These are phyloP conservation scores for Leucoagaricus sp. DNA, from an alignment of 1,284 basidiomycete genomes.

Conservation along the genomic window DNA sequence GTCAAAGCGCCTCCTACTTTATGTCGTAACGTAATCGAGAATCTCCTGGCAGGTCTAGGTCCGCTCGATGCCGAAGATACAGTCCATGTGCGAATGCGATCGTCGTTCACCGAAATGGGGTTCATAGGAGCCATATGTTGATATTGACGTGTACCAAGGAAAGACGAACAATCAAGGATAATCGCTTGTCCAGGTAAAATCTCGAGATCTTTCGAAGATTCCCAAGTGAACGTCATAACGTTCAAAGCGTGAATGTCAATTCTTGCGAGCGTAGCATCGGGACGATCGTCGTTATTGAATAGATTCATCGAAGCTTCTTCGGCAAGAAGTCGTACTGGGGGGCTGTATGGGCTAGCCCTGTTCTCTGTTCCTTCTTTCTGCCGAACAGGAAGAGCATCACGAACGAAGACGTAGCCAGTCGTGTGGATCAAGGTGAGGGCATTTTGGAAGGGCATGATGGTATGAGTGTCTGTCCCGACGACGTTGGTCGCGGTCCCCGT, in stretches of 20 bases:
- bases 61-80: conserved; percentile 43
- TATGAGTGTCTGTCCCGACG: conserved; percentile 45
- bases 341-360: conserved; percentile 39
- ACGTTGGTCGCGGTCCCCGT: conserved; percentile 58
- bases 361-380: conserved; percentile 22
- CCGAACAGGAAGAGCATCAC: conserved; percentile 49
- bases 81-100: conserved; percentile 68
- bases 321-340: conserved; percentile 49
- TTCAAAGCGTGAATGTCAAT: conserved; percentile 46
- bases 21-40: conserved; percentile 51
- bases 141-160: conserved; percentile 49
- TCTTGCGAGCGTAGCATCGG: conserved; percentile 36
- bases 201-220: conserved; percentile 33
- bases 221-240: conserved; percentile 59
- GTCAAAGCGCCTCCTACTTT: conserved; percentile 56
- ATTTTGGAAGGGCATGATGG: conserved; percentile 58
- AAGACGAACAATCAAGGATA: conserved; percentile 52
- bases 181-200: conserved; percentile 55
- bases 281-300: conserved; percentile 29
- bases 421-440: conserved; percentile 48
- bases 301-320: conserved; percentile 41
- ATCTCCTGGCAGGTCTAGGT: conserved; percentile 24
- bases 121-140: conserved; percentile 50
- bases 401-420: conserved; percentile 55
- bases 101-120: conserved; percentile 57